Conservation (phyloP, 148 eudicot species). For the Fagopyrum esculentum region DNA sequence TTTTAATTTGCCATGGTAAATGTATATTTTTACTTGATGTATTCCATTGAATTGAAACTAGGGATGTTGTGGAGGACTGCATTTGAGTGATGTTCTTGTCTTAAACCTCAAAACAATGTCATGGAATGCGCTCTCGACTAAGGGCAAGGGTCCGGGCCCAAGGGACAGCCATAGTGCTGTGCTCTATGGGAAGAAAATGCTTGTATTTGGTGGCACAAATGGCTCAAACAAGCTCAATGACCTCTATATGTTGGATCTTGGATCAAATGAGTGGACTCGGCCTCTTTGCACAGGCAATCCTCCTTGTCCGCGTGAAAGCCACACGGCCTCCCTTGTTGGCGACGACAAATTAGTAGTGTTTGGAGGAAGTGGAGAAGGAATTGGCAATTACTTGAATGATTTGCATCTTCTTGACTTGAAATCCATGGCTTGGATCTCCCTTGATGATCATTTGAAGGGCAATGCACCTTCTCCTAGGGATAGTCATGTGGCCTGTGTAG, state of each 20-base stretch:
- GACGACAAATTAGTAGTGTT: conserved; percentile 57
- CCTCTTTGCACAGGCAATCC: conserved; percentile 55
- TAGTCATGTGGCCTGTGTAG: conserved; percentile 58
- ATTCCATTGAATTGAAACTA: conserved; percentile 11
- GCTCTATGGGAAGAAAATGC: conserved; percentile 46
- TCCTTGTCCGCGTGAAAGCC: conserved; percentile 87
- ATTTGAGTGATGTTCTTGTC: conserved; percentile 75
- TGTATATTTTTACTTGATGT: not conserved
- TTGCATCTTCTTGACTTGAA: conserved; percentile 68
- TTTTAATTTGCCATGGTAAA: no score
- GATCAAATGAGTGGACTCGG: conserved; percentile 47
- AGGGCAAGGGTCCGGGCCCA: conserved; percentile 70
- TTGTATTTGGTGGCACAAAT: conserved; percentile 86
- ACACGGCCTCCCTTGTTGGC: conserved; percentile 66
- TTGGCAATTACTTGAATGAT: conserved; percentile 71
- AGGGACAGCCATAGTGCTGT: conserved; percentile 83
- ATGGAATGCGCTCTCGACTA: conserved; percentile 64
- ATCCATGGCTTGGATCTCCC: conserved; percentile 64
- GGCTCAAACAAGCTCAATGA: conserved; percentile 75
- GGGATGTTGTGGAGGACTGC: conserved; percentile 98
- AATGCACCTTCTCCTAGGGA: conserved; percentile 60
- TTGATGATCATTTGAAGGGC: conserved; percentile 32
- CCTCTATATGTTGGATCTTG: conserved; percentile 62
- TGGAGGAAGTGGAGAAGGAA: conserved; percentile 96
- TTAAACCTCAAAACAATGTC: conserved; percentile 65